Percentiles rank a stretch among this genome's conserved stretches.
Conservation (phyloP, 192 early-diverging fungal genomes). For the Haplosporangium gracile region DNA sequence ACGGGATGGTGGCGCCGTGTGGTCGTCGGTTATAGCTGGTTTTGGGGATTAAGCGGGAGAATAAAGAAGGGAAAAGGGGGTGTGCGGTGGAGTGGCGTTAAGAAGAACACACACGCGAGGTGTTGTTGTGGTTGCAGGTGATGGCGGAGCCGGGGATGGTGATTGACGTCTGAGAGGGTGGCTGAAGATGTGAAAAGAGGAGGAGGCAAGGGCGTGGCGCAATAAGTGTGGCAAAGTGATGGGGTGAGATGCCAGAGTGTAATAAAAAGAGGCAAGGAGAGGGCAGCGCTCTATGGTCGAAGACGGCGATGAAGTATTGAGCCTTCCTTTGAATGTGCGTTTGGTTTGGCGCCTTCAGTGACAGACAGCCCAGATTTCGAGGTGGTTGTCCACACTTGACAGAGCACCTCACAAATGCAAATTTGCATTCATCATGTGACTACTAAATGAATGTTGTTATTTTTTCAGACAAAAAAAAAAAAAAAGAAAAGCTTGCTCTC, state of each 20-base stretch:
- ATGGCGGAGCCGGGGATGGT: neutral
- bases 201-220: neutral
- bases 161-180: neutral
- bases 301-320: too few species aligned
- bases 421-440: too few species aligned
- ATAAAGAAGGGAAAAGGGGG: neutral
- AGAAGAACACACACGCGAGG: neutral
- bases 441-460: neutral
- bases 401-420: too few species aligned
- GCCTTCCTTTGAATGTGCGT: too few species aligned
- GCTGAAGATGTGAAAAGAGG: neutral
- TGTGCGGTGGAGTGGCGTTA: neutral
- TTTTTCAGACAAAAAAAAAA: neutral
- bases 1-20: slow-evolving; percentile 20
- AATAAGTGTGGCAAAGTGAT: neutral
- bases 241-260: neutral
- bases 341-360: too few species aligned
- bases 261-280: neutral
- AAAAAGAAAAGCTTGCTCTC: neutral
- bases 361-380: too few species aligned
- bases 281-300: too few species aligned
- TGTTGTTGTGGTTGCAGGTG: neutral
- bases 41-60: neutral
- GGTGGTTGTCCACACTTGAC: too few species aligned
- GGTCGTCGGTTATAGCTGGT: neutral